phyloP scores from a whole-genome alignment of 495 filamentous ascomycete genomes.

The Xylaria curta region DNA sequence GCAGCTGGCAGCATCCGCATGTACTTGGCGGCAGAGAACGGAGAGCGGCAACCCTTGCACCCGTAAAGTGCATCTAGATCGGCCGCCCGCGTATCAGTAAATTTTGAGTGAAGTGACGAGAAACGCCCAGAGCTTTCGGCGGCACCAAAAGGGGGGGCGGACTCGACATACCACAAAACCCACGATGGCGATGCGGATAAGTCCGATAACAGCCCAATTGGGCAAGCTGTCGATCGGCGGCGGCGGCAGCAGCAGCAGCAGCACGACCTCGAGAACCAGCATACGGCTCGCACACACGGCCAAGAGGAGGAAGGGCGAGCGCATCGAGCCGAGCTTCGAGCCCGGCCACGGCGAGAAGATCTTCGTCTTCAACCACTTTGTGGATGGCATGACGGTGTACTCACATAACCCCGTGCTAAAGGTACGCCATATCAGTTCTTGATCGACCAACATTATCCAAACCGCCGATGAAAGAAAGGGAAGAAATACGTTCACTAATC shows the following conservation, averaged over 20 bases:
- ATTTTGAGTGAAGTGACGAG: constrained; percentile 28
- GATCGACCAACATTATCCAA: background rate
- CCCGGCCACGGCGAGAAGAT: constrained; percentile 70
- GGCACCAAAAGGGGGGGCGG: background rate
- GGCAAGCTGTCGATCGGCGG: constrained; percentile 33
- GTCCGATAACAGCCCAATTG: constrained; percentile 35
- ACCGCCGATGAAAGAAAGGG: background rate
- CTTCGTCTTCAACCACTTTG: constrained; percentile 81
- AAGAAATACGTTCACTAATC: background rate
- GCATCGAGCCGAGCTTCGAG: constrained; percentile 22
- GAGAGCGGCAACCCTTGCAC: background rate
- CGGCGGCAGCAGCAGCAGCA: background rate
- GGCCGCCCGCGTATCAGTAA: constrained; percentile 22
- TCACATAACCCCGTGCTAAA: constrained; percentile 72
- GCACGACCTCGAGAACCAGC: constrained; percentile 28
- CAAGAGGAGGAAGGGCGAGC: constrained; percentile 15
- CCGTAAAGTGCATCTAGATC: background rate
- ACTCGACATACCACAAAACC: background rate
- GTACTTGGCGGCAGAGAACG: background rate
- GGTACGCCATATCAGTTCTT: constrained; percentile 59
- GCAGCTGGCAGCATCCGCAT: constrained; percentile 7
- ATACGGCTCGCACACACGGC: constrained; percentile 29
- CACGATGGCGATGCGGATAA: constrained; percentile 37
- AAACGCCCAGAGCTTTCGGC: constrained; percentile 19
- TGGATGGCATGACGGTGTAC: constrained; percentile 83